Base-by-base conservation (phyloP, 108 stramenopile species). In the Nitzschia palea region DNA sequence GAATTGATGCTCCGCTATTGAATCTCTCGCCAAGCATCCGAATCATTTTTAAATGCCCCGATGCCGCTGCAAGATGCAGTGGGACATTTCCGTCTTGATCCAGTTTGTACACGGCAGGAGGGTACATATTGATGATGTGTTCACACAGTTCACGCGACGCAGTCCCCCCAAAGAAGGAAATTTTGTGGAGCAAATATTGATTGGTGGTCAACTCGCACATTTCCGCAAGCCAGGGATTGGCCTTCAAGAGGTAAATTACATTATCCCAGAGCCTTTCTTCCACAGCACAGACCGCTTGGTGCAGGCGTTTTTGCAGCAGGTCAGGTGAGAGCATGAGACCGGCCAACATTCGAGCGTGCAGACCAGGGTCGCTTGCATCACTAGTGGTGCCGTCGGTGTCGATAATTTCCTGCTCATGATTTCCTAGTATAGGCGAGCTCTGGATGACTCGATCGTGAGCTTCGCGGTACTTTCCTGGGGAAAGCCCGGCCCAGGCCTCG, bases 41-140 rank as follows among this genome's bases (percentile, higher is more conserved):
- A 37, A 89, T 86, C 93, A 94, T 89, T 18, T 73, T 42, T 25
- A 88, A 32, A 71, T 91, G 91, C 8, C 85, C 85, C 33, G 90
- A 79, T 25, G 85, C 86, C 29, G 86, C 78, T 27, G 90, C 90
- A 72, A 91, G 81, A 57, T 94, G 93, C 29, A 94, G 82, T 20
- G 93, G 93, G 22, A 94, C 74, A 70, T 94, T 91, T 40, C 93
- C 93, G 57, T 85, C 88, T 22, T 81, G 56, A 61, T 94, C 93
- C 37, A 94, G 87, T 66, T 88, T 94, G 58, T 87, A 75, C 3
- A 89, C 86, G 32, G 87, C 85, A 33, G 81, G 62, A 26, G 93
- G 82, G 56, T 79, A 86, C 70, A 81, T 77, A 6, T 77, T 71
- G 28, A 94, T 62, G 34, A 94, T 58, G 32, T 69, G 74, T 47